Conservation (phyloP, 208 protist genomes). For the Crithidia bombi region DNA sequence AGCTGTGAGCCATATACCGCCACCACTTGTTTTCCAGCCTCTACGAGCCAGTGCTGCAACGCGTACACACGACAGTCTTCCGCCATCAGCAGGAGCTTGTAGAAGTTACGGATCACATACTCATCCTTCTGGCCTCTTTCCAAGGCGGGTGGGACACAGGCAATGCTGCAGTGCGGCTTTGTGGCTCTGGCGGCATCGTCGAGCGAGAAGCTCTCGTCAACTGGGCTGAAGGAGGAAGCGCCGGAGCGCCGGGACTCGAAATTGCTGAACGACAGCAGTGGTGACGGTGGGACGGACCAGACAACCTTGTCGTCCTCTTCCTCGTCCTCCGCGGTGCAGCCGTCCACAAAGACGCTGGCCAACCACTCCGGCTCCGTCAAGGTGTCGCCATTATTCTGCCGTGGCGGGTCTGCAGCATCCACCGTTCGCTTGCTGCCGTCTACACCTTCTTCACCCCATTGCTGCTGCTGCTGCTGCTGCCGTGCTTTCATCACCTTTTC, state of each 20-base stretch:
- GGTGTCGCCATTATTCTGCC: neutral
- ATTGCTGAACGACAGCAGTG: slow-evolving; percentile 21
- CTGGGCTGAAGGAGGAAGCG: neutral
- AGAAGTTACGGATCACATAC: slow-evolving; percentile 28
- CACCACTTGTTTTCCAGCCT: slow-evolving; percentile 22
- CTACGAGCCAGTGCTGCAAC: slow-evolving; percentile 30
- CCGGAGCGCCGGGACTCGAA: neutral
- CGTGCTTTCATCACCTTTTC: slow-evolving; percentile 3
- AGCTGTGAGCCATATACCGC: slow-evolving; percentile 28
- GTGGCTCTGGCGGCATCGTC: neutral
- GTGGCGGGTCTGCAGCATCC: neutral
- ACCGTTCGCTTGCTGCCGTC: neutral
- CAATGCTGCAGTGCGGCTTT: neutral
- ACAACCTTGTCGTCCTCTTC: slow-evolving; percentile 27
- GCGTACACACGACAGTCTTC: slow-evolving; percentile 31
- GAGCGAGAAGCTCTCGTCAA: neutral
- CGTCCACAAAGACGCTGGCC: slow-evolving; percentile 5
- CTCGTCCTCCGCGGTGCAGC: slow-evolving; percentile 8
- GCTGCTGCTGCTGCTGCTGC: neutral
- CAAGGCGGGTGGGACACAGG: neutral
- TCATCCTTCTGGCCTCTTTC: slow-evolving; percentile 23
- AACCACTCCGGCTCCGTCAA: slow-evolving; percentile 4
- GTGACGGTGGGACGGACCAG: slow-evolving; percentile 35
- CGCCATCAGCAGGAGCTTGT: slow-evolving; percentile 35
- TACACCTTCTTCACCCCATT: neutral